Base-by-base conservation (phyloP, 495 filamentous ascomycete species). In the Thermochaetoides thermophila region DNA sequence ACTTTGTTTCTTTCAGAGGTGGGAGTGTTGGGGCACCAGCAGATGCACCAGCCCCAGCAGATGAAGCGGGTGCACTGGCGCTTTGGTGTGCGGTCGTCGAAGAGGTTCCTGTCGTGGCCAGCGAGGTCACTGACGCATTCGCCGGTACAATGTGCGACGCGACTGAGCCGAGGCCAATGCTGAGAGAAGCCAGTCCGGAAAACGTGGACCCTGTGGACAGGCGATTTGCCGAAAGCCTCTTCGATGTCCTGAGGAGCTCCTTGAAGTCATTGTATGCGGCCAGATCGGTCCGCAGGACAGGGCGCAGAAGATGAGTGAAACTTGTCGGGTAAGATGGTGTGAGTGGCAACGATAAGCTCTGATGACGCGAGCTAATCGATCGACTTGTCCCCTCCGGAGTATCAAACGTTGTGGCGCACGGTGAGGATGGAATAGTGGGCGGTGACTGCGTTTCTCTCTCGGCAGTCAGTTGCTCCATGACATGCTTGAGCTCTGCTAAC, bases 391-490 rank as follows among this genome's bases (percentile, higher is more conserved):
- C 45, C 11, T 60, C 56, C 26, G 37, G 41, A n/a, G 47, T 27
- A 17, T 67, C 63, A 23, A 66, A 60, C 37, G 57, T 66, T 52
- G 55, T 60, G 40, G 64, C 50, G 32, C 59, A 50, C 53, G 64
- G 34, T 56, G 75, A 42, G 69, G 85, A 44, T 70, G 91, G 40
- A 63, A 76, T 27, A 69, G 89, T 44, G 66, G 74, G 29, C 66
- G 77, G 39, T 45, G 56, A 15, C 66, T 69, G 42, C 59, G 78
- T 83, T 38, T 86, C 83, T 32, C 69, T 70, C 37, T 82, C 73
- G 23, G 65, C 56, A n/a, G 68, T 69, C 73, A 93, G 83, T 31
- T 76, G 69, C 61, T 93, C 82, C 78, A 97, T 82, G 35, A 91
- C 83, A 5, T 68, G 64, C 53, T 96, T 96, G 25, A 97, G 67